Evolutionary conservation across 306 rosid genomes (phyloP), one percentile per base, ranked within the genome.

Genomic region (Gynostemma pentaphyllum): DNA sequence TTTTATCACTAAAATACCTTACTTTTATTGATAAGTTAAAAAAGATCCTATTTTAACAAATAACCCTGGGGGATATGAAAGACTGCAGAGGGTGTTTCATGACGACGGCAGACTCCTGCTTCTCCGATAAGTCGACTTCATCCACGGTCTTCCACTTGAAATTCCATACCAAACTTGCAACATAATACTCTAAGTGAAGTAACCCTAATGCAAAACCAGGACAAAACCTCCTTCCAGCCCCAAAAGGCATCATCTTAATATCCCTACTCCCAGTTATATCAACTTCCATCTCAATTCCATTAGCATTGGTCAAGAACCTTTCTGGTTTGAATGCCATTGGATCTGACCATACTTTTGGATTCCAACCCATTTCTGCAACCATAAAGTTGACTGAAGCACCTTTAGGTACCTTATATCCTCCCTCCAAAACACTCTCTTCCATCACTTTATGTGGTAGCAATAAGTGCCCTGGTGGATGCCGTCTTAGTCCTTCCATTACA

Each of bases 241-340:
- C 68, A 11, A 64, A 64, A 0, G 68, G 68, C 68, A 64, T 64
- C 68, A 64, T 64, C 68, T 64, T 64, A 18, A 64, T 46, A 13
- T 64, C 56, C 42, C 40, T 64, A 30, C 68, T 64, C 12, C 68
- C 68, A 4, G 68, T 64, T 2, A 64, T 29, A 46, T 64, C 68
- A 2, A 64, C 55, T 2, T 64, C 68, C 54, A 45, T 2, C 36
- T 63, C 68, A 1, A 45, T 39, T 37, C 39, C 62, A 0, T 40
- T 40, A 9, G 2, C 53, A 26, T 28, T 30, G 1, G 10, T 21
- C 55, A 64, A 29, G 11, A 64, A 64, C 11, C 68, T 64, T 27
- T 46, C 68, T 40, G 68, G 68, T 29, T 13, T 29, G 28, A 64
- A 64, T 9, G 26, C 56, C 56, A 18, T 64, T 5, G 68, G 68